These are phyloP conservation scores for Botrytis sinoallii DNA, from an alignment of 2,329 filamentous ascomycete genomes.

Conservation along the genomic window DNA sequence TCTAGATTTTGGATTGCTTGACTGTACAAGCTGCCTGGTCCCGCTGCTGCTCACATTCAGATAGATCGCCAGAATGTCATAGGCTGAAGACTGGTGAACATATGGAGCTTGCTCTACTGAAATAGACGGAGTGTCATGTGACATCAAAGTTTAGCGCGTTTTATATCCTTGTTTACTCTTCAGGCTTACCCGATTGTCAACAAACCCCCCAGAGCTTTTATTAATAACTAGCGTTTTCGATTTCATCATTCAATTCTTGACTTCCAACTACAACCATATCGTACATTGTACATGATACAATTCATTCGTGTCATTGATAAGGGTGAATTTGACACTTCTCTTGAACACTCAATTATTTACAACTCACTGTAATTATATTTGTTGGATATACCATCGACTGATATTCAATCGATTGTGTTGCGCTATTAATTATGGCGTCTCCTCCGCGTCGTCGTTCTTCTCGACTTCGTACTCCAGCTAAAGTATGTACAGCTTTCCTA, in stretches of 20 bases:
- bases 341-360: neutral
- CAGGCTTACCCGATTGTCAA: conserved; percentile 7
- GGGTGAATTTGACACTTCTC: neutral
- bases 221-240: neutral
- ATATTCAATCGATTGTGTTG: neutral
- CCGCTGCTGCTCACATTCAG: neutral
- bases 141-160: neutral
- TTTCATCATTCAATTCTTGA: conserved; percentile 9
- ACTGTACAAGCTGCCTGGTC: neutral
- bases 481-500: conserved; percentile 29
- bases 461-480: conserved; percentile 36
- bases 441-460: conserved; percentile 37
- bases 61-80: neutral
- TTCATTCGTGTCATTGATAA: neutral
- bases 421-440: conserved; percentile 25
- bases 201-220: conserved; percentile 8
- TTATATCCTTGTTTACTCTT: conserved; percentile 15
- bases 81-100: neutral
- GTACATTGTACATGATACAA: neutral
- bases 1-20: neutral
- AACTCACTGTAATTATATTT: neutral
- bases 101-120: neutral
- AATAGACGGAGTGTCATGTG: neutral
- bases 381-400: neutral
- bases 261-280: neutral